Base-by-base conservation (phyloP, 73 alveolate genomes). In the Paramecium caudatum region DNA sequence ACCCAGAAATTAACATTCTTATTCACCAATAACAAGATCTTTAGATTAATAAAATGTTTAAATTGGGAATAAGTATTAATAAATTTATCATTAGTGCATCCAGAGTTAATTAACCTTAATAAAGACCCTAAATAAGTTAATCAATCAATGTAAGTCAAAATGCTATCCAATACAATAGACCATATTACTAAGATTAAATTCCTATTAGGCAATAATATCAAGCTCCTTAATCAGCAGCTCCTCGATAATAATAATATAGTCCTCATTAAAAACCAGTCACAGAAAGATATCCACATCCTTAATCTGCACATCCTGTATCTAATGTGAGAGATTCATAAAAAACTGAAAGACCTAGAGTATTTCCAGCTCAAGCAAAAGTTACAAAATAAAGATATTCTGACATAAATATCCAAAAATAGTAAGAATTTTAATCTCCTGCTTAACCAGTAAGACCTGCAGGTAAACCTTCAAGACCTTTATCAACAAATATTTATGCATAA, bases 391-490 rank as follows among this genome's bases (percentile, higher is more conserved):
- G 45, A 37, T 27, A 45, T 16, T 27, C 88, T 39, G 43, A 74
- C 16, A 12, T 8, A 1, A 41, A 36, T 37, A 16, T n/a, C 5
- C 9, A 41, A 27, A 37, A 48, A 5, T 9, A 48, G 8, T 8
- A 74, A 4, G 46, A 37, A 12, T 33, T 33, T 30, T n/a, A 36
- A 65, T 65, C 47, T 33, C 49, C 47, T 6, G 39, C 12, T 5
- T 45, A 74, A 27, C 27, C 19, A 5, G 62, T 74, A 1, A 74
- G 88, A 41, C 70, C 88, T 27, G 88, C 88, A 9, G 88, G 88
- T 9, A 74, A 74, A 74, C 88, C 88, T 4, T 15, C 88, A 41
- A 74, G 88, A 21, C 88, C 88, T 41, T 74, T 34, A 74, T 74
- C 88, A 4, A 41, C 17, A 9, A 74, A 74, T 45, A 43, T 74